These are phyloP conservation scores for Fonsecaea erecta DNA, from an alignment of 2,329 filamentous ascomycete species.

Conservation along the genomic window DNA sequence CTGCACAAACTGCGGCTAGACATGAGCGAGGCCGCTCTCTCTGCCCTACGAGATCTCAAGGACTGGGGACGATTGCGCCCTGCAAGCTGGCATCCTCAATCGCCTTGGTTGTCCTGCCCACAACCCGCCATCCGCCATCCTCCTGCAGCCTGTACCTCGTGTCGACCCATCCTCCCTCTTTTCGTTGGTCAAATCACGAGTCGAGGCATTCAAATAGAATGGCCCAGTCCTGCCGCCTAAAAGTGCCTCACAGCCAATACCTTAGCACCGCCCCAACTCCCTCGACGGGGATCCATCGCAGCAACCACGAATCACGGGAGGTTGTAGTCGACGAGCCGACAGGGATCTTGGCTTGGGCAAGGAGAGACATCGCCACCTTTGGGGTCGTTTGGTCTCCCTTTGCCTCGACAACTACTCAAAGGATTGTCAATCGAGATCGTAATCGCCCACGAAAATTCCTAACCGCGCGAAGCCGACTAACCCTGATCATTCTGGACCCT, in stretches of 20 bases:
- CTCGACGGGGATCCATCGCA: constrained; percentile 18
- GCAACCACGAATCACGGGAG: constrained; percentile 30
- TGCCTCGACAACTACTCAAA: constrained; percentile 5
- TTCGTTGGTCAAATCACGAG: constrained; percentile 22
- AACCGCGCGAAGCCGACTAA: constrained; percentile 24
- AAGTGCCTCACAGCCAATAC: constrained; percentile 26
- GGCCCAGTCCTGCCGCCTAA: constrained; percentile 26
- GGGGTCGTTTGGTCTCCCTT: constrained; percentile 4
- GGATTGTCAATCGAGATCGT: constrained; percentile 27
- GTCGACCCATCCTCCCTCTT: constrained; percentile 22
- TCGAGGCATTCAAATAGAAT: constrained; percentile 18
- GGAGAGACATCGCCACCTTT: constrained; percentile 24
- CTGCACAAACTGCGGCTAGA: constrained; percentile 5
- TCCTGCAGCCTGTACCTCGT: constrained; percentile 27
- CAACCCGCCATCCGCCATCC: constrained; percentile 9
- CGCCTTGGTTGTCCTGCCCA: neutral
- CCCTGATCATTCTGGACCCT: constrained; percentile 3
- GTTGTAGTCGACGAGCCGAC: constrained; percentile 7
- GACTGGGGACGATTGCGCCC: constrained; percentile 3
- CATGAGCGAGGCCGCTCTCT: neutral
- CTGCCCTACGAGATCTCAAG: constrained; percentile 18
- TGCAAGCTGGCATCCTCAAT: neutral
- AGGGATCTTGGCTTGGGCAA: constrained; percentile 16
- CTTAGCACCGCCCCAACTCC: constrained; percentile 18
- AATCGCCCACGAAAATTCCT: constrained; percentile 10